Base-by-base conservation (phyloP, 164 flowering plant genomes). In the Piper longum region DNA sequence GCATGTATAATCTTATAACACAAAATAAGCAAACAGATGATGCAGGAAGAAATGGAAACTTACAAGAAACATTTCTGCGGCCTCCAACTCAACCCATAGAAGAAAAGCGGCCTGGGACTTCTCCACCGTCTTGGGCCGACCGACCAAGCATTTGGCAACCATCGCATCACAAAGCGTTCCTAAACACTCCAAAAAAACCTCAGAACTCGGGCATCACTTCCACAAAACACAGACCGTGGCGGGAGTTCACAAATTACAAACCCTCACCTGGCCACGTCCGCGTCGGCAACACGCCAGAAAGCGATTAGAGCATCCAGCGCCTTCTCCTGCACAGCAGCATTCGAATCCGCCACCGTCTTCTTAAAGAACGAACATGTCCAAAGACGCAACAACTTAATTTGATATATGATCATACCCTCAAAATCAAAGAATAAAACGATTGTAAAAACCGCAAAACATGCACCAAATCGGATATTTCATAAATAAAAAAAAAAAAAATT, bases 241-340 rank as follows among this genome's bases (percentile, higher is more conserved):
- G 7, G 26, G 26, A 41, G 19, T 18, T 3, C 2, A 57, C 3
- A 12, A 59, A 17, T 48, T 55, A 41, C 17, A 7, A 16, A 19
- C 54, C 9, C 7, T 26, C 56, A 90, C 99, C 97, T 88, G 48
- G 87, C 95, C 2, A 77, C 88, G 72, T 95, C 99, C 5, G 99
- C 91, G 73, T 95, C 99, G 0, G 96, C 99, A 56, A 91, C 93
- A 79, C 77, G 69, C 43, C 83, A 72, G 66, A 66, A 95, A 0
- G 95, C 83, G 78, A 95, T 85, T 69, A 95, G 72, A 0, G 99
- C 95, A 75, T 95, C 97, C 3, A 95, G 81, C 16, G 96, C 99
- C 75, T 91, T 95, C 80, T 95, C 99, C 62, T 95, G 99, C 7
- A 91, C 97, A 4, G 97, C 97, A 58, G 97, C 95, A 80, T 95